Percentiles rank a stretch among this genome's conserved stretches.
phyloP scores from a whole-genome alignment of 2,329 filamentous ascomycete genomes.

The Beauveria brongniartii region DNA sequence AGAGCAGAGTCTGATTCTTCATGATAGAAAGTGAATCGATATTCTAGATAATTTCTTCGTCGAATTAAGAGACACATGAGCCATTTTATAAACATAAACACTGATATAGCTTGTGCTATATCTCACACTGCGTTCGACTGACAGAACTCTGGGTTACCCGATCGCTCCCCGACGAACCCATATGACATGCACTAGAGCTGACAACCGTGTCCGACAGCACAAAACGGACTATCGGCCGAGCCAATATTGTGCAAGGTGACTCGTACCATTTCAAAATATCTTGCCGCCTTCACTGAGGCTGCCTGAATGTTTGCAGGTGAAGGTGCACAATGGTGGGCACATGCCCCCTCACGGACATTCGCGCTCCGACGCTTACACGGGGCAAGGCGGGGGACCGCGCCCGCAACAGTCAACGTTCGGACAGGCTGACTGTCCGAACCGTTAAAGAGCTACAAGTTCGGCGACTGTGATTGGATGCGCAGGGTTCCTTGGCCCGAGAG shows the following conservation, averaged over 20 bases:
- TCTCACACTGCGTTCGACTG: neutral
- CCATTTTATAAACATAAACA: too few species aligned
- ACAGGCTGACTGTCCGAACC: neutral
- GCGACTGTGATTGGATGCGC: neutral
- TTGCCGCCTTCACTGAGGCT: neutral
- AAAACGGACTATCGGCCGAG: neutral
- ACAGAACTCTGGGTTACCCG: neutral
- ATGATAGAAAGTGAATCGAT: neutral
- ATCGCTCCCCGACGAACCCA: conserved; percentile 3
- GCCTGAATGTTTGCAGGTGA: neutral
- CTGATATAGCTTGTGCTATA: neutral
- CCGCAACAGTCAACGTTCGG: neutral
- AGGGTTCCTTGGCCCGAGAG: neutral
- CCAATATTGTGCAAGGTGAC: neutral
- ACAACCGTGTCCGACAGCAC: neutral
- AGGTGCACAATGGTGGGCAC: neutral
- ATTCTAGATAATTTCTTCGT: neutral
- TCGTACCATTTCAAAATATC: neutral
- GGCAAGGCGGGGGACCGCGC: neutral
- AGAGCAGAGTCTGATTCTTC: neutral
- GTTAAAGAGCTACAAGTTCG: neutral
- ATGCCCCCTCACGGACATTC: neutral
- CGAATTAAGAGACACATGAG: neutral
- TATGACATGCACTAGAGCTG: neutral
- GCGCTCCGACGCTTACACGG: neutral